Percentiles rank a stretch among this genome's conserved stretches.
Conservation (phyloP, 768 basidiomycete species). For the Suillus fuscotomentosus region DNA sequence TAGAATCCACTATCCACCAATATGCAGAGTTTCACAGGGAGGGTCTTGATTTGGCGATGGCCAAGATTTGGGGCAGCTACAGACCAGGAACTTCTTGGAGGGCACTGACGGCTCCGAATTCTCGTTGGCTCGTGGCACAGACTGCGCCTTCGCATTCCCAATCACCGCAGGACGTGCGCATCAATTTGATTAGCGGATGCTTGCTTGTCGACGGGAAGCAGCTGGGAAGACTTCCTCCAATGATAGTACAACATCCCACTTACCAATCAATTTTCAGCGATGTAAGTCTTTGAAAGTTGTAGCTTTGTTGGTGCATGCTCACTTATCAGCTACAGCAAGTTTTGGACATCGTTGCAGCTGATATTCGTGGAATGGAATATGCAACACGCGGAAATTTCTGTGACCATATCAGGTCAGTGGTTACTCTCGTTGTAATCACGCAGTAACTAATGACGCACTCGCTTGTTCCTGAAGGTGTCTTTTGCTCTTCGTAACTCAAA, state of each 20-base stretch:
- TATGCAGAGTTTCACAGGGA: conserved; percentile 2
- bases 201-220: conserved; percentile 28
- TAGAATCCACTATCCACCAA: conserved; percentile 16
- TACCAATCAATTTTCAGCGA: conserved; percentile 22
- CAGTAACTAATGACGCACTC: not conserved
- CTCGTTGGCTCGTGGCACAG: conserved; percentile 22
- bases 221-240: conserved; percentile 22
- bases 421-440: not conserved
- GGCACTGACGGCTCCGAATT: conserved; percentile 8
- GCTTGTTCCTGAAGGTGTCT: conserved; percentile 17
- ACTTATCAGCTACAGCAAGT: conserved; percentile 17
- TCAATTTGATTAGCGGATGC: conserved; percentile 24
- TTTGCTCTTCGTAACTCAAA: conserved; percentile 17
- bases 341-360: conserved; percentile 22
- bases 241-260: conserved; percentile 16
- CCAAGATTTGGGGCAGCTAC: conserved; percentile 23
- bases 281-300: conserved; percentile 8
- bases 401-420: conserved; percentile 22
- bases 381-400: conserved; percentile 16
- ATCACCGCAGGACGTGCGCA: conserved; percentile 21
- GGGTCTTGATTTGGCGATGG: conserved; percentile 19
- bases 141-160: conserved; percentile 12
- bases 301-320: not conserved
- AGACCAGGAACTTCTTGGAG: conserved; percentile 24
- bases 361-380: conserved; percentile 26